These are phyloP conservation scores for Falciphora oryzae DNA, from an alignment of 2,329 filamentous ascomycete genomes.

Conservation along the genomic window DNA sequence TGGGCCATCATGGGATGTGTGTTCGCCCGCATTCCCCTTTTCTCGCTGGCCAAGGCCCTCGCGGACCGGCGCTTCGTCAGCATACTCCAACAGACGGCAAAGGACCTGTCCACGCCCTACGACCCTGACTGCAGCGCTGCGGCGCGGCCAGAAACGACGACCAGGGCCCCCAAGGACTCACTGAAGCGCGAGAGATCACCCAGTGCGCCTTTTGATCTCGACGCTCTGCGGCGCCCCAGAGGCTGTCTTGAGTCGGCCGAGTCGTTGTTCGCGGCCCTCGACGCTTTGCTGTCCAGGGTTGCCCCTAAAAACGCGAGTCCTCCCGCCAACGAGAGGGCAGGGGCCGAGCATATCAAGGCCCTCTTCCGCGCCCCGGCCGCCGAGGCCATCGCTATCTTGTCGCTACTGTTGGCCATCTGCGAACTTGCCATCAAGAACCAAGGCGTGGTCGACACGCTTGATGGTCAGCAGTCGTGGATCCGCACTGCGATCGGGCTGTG, in stretches of 20 bases:
- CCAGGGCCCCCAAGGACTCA: slow-evolving; percentile 11
- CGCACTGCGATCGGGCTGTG: slow-evolving; percentile 40
- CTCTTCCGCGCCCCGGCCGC: slow-evolving; percentile 45
- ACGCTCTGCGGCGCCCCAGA: slow-evolving; percentile 31
- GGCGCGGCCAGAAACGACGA: background rate
- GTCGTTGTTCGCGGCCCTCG: slow-evolving; percentile 42
- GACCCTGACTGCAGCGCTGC: slow-evolving; percentile 18
- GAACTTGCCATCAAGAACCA: slow-evolving; percentile 28
- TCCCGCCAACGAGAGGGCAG: slow-evolving; percentile 41
- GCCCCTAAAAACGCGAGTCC: slow-evolving; percentile 24
- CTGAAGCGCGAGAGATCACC: slow-evolving; percentile 12
- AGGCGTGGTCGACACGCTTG: slow-evolving; percentile 22
- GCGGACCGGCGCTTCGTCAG: slow-evolving; percentile 62
- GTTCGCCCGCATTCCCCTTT: slow-evolving; percentile 59
- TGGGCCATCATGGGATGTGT: slow-evolving; percentile 59
- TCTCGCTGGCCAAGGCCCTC: slow-evolving; percentile 65
- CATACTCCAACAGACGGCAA: slow-evolving; percentile 60
- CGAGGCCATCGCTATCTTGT: slow-evolving; percentile 40
- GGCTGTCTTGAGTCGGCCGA: slow-evolving; percentile 41
- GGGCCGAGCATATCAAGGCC: slow-evolving; percentile 52
- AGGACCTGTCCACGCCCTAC: slow-evolving; percentile 43
- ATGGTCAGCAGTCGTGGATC: slow-evolving; percentile 42
- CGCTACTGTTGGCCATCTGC: slow-evolving; percentile 41
- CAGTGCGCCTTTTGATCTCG: slow-evolving; percentile 33
- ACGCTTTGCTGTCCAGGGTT: slow-evolving; percentile 40